Base-by-base conservation (phyloP, 2,329 filamentous ascomycete genomes). In the Pyrenochaeta sp. region DNA sequence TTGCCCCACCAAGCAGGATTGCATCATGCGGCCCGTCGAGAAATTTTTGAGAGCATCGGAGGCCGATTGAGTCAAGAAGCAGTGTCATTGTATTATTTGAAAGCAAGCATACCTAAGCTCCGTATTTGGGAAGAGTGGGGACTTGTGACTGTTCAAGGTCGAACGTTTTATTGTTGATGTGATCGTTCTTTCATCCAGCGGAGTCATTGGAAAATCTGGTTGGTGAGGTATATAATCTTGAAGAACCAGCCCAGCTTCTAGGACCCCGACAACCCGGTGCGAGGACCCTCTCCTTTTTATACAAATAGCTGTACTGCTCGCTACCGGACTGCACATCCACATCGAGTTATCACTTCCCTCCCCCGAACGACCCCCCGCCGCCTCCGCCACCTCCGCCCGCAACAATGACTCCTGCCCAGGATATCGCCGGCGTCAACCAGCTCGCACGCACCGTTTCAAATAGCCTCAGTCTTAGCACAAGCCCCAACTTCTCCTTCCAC, bases 401-500 rank as follows among this genome's bases (percentile, higher is more conserved):
- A 28, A 62, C 34, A 50, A 72, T 72, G 68, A 61, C 52, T 47
- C 63, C 69, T 23, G 60, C 69, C 39, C 67, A 67, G 51, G 68
- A 72, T 40, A 72, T 73, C 47, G 51, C 52, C 27, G 59, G 61
- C 57, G 55, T 59, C 48, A 60, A 55, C 58, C 58, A 56, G 44
- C 58, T 72, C 68, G 34, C 69, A 70, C 56, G 80, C 76, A 60
- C 71, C 54, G 72, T 78, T 37, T 82, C 82, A 13, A 80, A 84
- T 65, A 85, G 78, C 68, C 76, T 86, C 65, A 84, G 82, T 65
- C 75, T 91, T 51, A 91, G 88, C 21, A 85, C 83, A 34, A 94
- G 90, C 40, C 91, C 93, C 19, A 81, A 79, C 32, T 79, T 87
- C 31, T 84, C 84, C 37, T 92, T 94, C 72, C 81, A 88, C 66